These are phyloP conservation scores for Moricandia moricandioides DNA, from an alignment of 345 rosid genomes.

Conservation along the genomic window DNA sequence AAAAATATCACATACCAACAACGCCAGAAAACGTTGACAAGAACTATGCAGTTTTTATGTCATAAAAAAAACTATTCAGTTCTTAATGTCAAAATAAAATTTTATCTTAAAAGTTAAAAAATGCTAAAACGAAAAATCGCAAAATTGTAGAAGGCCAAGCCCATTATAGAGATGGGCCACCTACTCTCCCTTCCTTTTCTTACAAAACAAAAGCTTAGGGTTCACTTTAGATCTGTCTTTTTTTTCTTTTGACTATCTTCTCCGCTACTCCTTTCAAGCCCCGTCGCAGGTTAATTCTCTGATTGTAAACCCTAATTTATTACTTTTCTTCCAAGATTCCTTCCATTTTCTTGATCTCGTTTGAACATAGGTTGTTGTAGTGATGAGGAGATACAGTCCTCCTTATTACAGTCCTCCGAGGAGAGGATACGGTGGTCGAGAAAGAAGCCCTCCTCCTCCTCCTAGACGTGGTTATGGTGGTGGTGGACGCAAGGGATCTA, in stretches of 20 bases:
- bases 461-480: constrained; percentile 75
- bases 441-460: constrained; percentile 70
- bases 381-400: constrained; percentile 87
- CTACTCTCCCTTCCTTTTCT: background rate
- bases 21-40: too few species aligned
- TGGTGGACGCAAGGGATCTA: constrained; percentile 76
- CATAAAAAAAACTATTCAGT: too few species aligned
- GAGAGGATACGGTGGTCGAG: constrained; percentile 80
- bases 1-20: too few species aligned
- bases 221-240: constrained; percentile 26
- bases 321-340: background rate
- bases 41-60: too few species aligned
- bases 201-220: constrained; percentile 1
- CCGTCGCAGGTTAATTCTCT: constrained; percentile 11
- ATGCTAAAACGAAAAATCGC: background rate
- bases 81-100: too few species aligned
- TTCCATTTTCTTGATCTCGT: constrained; percentile 12
- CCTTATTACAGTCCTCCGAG: constrained; percentile 80
- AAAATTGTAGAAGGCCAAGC: background rate
- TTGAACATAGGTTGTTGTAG: background rate
- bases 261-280: background rate
- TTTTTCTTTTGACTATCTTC: background rate
- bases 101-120: too few species aligned
- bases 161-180: background rate
- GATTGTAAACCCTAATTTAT: constrained; percentile 11